A percentile compares a stretch with the other conserved stretches of the same genome.
Conservation (phyloP, 2,329 filamentous ascomycete genomes). For the Diaporthe ampelina region DNA sequence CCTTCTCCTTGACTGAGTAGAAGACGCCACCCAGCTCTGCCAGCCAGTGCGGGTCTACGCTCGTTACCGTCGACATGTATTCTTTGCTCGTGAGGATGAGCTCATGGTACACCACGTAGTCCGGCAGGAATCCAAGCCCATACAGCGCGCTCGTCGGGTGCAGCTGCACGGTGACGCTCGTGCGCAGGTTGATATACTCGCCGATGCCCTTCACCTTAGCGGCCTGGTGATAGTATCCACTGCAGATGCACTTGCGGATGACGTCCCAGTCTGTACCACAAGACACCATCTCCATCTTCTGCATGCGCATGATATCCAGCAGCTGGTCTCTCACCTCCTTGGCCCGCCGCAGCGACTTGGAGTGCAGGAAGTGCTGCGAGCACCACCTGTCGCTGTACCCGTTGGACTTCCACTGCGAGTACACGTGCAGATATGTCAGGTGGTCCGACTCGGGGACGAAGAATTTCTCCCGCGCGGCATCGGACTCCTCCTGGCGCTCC, state of each 20-base stretch:
- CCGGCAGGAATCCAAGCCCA: conserved; percentile 91
- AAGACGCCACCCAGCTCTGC: conserved; percentile 97
- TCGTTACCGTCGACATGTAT: conserved; percentile 97
- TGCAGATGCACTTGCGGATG: conserved; percentile 96
- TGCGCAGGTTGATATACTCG: conserved; percentile 97
- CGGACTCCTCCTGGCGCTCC: conserved; percentile 95
- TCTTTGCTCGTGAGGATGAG: conserved; percentile 96
- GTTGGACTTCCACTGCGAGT: conserved; percentile 94
- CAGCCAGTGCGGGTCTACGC: conserved; percentile 97
- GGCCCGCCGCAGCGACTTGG: conserved; percentile 91
- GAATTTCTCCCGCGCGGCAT: conserved; percentile 96
- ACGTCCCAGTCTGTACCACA: conserved; percentile 98
- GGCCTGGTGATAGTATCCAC: conserved; percentile 97
- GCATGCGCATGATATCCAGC: conserved; percentile 91
- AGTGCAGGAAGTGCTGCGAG: conserved; percentile 90
- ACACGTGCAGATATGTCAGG: conserved; percentile 94
- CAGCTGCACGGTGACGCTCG: conserved; percentile 92
- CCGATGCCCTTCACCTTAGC: conserved; percentile 96
- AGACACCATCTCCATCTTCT: conserved; percentile 88
- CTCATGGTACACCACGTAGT: conserved; percentile 98
- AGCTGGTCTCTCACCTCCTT: conserved; percentile 97
- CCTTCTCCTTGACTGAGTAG: conserved; percentile 97
- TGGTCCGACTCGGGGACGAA: conserved; percentile 99
- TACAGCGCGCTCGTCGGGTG: conserved; percentile 96
- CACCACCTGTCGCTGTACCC: conserved; percentile 94